Evolutionary conservation across 2,329 filamentous ascomycete genomes (phyloP), one percentile per base, ranked within the genome.

Genomic region (Fulvia fulva): DNA sequence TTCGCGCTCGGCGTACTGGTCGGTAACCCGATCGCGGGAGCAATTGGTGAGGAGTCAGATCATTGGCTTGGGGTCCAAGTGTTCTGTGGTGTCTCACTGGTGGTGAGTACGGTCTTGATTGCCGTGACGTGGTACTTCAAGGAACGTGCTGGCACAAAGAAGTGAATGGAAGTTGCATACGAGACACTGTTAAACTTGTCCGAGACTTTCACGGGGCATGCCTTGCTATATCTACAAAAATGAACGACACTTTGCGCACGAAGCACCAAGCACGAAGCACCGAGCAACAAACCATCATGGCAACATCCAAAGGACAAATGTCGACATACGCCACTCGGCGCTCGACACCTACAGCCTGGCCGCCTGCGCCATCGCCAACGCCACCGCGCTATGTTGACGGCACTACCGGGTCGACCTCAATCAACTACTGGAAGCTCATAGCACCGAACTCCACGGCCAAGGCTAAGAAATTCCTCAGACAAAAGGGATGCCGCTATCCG

Each of bases 21-120:
- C 23, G 68, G 64, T 8, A 63, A 61, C 34, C 68, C 68, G 4
- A 59, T 66, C 9, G 67, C 60, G 12, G 68, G 67, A 23, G 60
- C 57, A 8, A 61, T 65, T 30, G 54, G 49, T 6, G 57, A 44
- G 14, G 23, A 47, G 16, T 21, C 57, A 21, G 57, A 52, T 2
- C 46, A 50, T n/a, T 68, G 63, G 52, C 51, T 63, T 19, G 64
- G 62, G 9, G 44, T 70, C 37, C 63, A 67, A 37, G 63, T 55
- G 4, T 70, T 69, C 55, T 60, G 58, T 26, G 64, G 60, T 34
- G 63, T 57, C 1, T 59, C 61, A 9, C 51, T 66, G 22, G 37
- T 63, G n/a, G 28, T 51, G 5, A 57, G 54, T 7, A 54, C 55
- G 16, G 53, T 58, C 14, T 50, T 64, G 12, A 41, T 58, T 1